Evolutionary conservation across 345 rosid species (phyloP).

Genomic region (Linum usitatissimum): DNA sequence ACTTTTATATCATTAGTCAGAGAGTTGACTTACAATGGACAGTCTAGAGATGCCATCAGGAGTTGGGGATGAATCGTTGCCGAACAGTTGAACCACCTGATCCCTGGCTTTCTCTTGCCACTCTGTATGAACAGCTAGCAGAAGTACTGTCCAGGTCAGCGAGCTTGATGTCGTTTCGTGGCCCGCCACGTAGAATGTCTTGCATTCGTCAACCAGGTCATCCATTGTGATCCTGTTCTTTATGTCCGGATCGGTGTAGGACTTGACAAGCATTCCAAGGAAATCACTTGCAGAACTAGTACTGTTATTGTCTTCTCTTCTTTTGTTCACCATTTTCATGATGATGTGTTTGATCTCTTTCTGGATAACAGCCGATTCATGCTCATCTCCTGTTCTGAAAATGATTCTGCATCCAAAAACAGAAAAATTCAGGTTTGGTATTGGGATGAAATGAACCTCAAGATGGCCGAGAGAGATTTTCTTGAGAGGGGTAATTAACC

Average conservation of each 20-base stretch:
- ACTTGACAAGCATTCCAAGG: not conserved
- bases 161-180: conserved; percentile 1
- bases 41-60: not conserved
- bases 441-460: no score
- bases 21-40: not conserved
- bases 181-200: conserved; percentile 1
- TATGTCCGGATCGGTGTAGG: not conserved
- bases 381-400: not conserved
- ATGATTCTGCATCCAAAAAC: not conserved
- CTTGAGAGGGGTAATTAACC: not conserved
- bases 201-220: conserved; percentile 1
- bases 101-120: conserved; percentile 3
- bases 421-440: no score
- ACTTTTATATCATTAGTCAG: no score
- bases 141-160: not conserved
- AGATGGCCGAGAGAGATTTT: no score
- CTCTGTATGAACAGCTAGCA: not conserved
- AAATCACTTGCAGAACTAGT: not conserved
- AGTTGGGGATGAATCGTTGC: not conserved
- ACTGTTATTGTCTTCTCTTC: not conserved
- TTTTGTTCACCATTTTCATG: not conserved
- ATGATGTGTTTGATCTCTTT: not conserved
- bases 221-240: not conserved
- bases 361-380: not conserved
- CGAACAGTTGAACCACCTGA: not conserved